Evolutionary conservation across 257 asterid species (phyloP).

Genomic region (Ehretia macrophylla): DNA sequence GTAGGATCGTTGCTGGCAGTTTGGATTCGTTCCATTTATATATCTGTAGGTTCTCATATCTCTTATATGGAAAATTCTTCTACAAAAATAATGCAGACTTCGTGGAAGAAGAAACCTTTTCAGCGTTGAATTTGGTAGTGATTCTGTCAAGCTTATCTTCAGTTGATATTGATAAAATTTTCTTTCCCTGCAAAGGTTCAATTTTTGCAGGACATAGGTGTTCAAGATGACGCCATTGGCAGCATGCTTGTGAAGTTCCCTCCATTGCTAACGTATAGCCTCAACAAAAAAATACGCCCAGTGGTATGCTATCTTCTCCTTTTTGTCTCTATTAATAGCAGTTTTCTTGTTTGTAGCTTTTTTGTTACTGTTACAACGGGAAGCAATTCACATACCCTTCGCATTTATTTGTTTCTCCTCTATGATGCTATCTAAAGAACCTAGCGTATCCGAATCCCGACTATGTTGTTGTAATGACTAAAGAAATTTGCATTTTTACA

Average conservation of each 20-base stretch:
- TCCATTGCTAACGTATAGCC: slow-evolving; percentile 80
- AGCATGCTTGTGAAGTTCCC: slow-evolving; percentile 67
- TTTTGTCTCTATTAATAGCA: not conserved
- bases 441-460: too few relatives aligned
- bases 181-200: slow-evolving; percentile 52
- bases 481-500: slow-evolving; percentile 3
- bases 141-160: not conserved
- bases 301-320: slow-evolving; percentile 43
- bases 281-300: slow-evolving; percentile 86
- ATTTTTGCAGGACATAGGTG: slow-evolving; percentile 81
- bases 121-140: not conserved
- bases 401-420: too few relatives aligned
- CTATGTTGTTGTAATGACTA: too few relatives aligned
- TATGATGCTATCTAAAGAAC: too few relatives aligned
- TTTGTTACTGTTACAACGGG: not conserved
- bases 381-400: not conserved
- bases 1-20: too few relatives aligned
- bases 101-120: not conserved
- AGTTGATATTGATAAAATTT: slow-evolving; percentile 4
- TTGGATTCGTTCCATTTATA: too few relatives aligned
- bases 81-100: not conserved
- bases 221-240: slow-evolving; percentile 69
- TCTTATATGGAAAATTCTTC: not conserved
- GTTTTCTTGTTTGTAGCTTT: not conserved
- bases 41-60: too few relatives aligned